Evolutionary conservation across 2,329 filamentous ascomycete genomes (phyloP), one percentile per base, ranked within the genome.

Genomic region (Claviceps sp.): DNA sequence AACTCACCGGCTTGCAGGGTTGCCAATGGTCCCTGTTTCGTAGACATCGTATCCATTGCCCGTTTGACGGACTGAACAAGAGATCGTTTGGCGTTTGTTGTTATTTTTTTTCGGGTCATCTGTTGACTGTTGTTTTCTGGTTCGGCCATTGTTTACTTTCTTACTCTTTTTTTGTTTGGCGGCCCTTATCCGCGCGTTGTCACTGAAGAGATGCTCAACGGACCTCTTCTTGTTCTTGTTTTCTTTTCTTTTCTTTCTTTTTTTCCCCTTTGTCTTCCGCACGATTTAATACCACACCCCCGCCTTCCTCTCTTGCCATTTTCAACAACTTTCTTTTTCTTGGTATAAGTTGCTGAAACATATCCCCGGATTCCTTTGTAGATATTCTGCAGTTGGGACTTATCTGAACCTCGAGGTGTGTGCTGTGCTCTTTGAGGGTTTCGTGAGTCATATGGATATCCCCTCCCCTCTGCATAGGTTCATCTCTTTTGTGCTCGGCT

Each of bases 1-100:
- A 52, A 54, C 50, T 50, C 53, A 47, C 47, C 53, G 46, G 43
- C 50, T 37, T 47, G 46, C 50, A 54, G 49, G 45, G 49, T 51
- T 45, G 41, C 42, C 41, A 4, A 49, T 54, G 37, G 45, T 47
- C 34, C 26, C 16, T 26, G 18, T 42, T 20, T 13, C 37, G 43
- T 37, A 18, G 30, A 46, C 14, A 14, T 18, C 14, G 40, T 45
- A 9, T 18, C 42, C 47, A 11, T 49, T n/a, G 34, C 48, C 38
- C 48, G 52, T 49, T 44, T 41, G 37, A 26, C 18, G 14, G 30
- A 50, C 14, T 14, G 48, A 22, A 20, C 47, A 22, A 42, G 37
- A 26, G 30, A 43, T 24, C 24, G 13, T 50, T 43, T 43, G 20
- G 9, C n/a, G 16, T 20, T 18, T 16, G 20, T 22, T 5, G 0